Base-by-base conservation (phyloP, 352 stramenopile genomes). In the Aphanomyces euteiches region DNA sequence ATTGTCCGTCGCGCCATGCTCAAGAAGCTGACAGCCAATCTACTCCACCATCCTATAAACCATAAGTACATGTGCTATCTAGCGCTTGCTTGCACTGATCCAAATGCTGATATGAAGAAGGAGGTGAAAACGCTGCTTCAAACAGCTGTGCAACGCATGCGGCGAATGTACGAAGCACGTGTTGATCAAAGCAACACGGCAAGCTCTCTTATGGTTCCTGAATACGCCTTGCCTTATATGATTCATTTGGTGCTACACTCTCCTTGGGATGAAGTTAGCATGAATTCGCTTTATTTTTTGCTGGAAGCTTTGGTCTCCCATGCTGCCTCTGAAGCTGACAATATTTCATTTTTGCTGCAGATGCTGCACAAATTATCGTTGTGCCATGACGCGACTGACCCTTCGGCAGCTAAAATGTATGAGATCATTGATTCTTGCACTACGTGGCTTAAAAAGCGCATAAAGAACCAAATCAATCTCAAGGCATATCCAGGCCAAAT, bases 21-120 rank as follows among this genome's bases (percentile, higher is more conserved):
- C 53, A 87, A 92, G 56, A 92, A 88, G 21, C 66, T 95, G n/a
- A 87, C 79, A 7, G 73, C 80, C 5, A 83, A 88, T 48, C 69
- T 94, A 68, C 79, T 92, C 67, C 90, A 90, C 64, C 74, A 84
- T 39, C 68, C 77, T 7, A 74, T 83, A 12, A 77, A 80, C 8
- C 88, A 95, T 74, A 94, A 92, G 70, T 96, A 93, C 57, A 41
- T 93, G 41, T 88, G 81, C 45, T 92, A 89, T 66, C 63, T 96
- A 64, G 80, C 80, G 8, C 69, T 96, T 36, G 81, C 83, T 40
- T 85, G 80, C 7, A 85, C 78, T 6, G 88, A 96, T 17, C 39
- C 74, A 3, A 88, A 57, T 36, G 37, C 60, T 3, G 61, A 61
- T 17, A 45, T 93, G 28, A 93, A 92, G 66, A 90, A 90, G 67